Evolutionary conservation across 2,329 filamentous ascomycete genomes (phyloP).

Genomic region (Pseudocercospora cruenta): DNA sequence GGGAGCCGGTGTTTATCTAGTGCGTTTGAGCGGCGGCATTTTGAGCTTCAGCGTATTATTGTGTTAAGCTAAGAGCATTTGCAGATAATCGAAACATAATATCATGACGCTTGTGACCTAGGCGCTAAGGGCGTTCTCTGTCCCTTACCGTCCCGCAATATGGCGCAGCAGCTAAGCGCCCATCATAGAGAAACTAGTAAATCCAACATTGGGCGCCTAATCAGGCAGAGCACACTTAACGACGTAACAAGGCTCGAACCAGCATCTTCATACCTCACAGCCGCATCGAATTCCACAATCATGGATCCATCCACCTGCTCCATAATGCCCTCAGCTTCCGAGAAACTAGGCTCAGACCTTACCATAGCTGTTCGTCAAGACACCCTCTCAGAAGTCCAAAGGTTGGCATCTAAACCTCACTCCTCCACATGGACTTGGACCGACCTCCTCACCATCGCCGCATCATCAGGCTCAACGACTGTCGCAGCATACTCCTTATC

Average conservation of each 20-base stretch:
- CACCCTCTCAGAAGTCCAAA: too few species aligned
- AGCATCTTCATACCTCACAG: not conserved
- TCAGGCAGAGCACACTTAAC: not conserved
- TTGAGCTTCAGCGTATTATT: not conserved
- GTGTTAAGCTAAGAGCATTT: not conserved
- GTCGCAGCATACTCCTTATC: too few species aligned
- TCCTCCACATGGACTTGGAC: too few species aligned
- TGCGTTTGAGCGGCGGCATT: not conserved
- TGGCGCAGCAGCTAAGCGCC: not conserved
- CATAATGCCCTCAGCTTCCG: not conserved
- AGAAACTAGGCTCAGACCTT: not conserved
- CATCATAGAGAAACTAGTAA: too few species aligned
- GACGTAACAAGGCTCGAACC: not conserved
- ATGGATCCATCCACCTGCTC: too few species aligned
- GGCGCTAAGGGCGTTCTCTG: too few species aligned
- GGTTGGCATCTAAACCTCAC: too few species aligned
- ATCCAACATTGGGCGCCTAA: not conserved
- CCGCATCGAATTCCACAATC: too few species aligned
- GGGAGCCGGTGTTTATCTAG: not conserved
- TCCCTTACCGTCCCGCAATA: not conserved
- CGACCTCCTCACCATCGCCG: too few species aligned
- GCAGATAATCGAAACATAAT: not conserved
- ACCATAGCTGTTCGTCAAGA: not conserved
- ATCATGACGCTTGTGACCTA: not conserved
- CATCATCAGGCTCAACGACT: too few species aligned